Evolutionary conservation across 2,329 filamentous ascomycete genomes (phyloP), one percentile per base, ranked within the genome.

Genomic region (Cladosporium sphaerospermum): DNA sequence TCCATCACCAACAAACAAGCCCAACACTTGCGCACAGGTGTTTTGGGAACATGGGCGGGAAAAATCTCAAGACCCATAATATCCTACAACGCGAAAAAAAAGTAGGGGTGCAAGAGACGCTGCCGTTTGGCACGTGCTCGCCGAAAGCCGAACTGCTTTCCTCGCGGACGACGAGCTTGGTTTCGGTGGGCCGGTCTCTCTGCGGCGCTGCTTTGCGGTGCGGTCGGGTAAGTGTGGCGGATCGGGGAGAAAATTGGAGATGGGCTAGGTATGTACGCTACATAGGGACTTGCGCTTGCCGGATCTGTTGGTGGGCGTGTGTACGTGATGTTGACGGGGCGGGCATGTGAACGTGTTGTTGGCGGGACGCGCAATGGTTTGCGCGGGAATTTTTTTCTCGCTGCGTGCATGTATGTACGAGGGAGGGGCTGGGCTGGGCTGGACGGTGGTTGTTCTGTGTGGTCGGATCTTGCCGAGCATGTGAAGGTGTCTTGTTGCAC

Each of bases 121-220:
- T 14, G 16, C n/a, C 8, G n/a, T 16, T 9, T 16, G n/a, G 36
- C 36, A 14, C 36, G 36, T 39, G 34, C 34, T 2, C n/a, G 34
- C 34, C 34, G 34, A 36, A 11, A 4, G 34, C 34, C 34, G 34
- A 36, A 11, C n/a, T 36, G 9, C 36, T 39, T 36, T 16, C 16
- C 36, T 39, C n/a, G 36, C n/a, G 14, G 9, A 11, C 31, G 42
- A 44, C 31, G 5, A 18, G 48, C 48, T 51, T 43, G 40, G 48
- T 43, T 51, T 51, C 48, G 48, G 48, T 51, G 48, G 48, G 48
- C 48, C 48, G 48, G 48, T 51, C 11, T 10, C 48, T 32, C n/a
- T 44, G 40, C 48, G 48, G 48, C 46, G 46, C 37, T 41, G 13
- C 37, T 13, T 43, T 36, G 18, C 9, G 19, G 11, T 18, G n/a